Percentiles rank a stretch among this genome's conserved stretches.
Conservation (phyloP, 495 filamentous ascomycete species). For the Trichoderma orchidacearum region DNA sequence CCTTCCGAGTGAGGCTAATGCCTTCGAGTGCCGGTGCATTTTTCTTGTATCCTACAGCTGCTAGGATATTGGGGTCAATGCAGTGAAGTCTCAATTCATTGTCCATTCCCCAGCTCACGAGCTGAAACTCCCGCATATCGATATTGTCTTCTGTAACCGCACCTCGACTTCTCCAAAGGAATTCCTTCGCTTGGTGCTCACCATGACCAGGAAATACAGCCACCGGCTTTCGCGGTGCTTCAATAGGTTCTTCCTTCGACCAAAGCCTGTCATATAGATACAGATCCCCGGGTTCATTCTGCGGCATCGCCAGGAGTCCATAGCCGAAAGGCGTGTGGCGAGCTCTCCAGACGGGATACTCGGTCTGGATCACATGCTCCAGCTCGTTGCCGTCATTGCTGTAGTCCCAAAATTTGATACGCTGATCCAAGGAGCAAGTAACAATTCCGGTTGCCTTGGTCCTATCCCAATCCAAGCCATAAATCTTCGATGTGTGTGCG, state of each 20-base stretch:
- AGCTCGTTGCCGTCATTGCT: slow-evolving; percentile 45
- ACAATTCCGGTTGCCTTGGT: slow-evolving; percentile 53
- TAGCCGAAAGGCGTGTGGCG: slow-evolving; percentile 88
- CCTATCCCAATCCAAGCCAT: slow-evolving; percentile 90
- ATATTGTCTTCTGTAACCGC: slow-evolving; percentile 47
- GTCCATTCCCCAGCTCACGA: slow-evolving; percentile 88
- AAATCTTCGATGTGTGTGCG: slow-evolving; percentile 92
- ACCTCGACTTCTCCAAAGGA: slow-evolving; percentile 79
- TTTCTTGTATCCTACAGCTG: slow-evolving; percentile 63
- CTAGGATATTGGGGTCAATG: slow-evolving; percentile 48
- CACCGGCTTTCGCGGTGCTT: slow-evolving; percentile 40
- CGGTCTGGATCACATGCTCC: slow-evolving; percentile 61
- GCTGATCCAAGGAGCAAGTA: slow-evolving; percentile 84
- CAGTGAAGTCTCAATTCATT: slow-evolving; percentile 68
- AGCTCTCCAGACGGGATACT: slow-evolving; percentile 84
- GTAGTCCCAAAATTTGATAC: slow-evolving; percentile 92
- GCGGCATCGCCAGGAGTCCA: slow-evolving; percentile 82
- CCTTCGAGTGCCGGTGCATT: slow-evolving; percentile 50
- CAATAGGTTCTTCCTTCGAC: slow-evolving; percentile 20
- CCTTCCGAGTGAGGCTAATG: slow-evolving; percentile 64
- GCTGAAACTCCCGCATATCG: slow-evolving; percentile 85
- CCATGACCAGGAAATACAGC: slow-evolving; percentile 69
- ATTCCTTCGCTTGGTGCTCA: slow-evolving; percentile 78
- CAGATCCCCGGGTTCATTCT: slow-evolving; percentile 69
- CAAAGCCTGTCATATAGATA: slow-evolving; percentile 70